Evolutionary conservation across 192 early-diverging fungal species (phyloP), one percentile per base, ranked within the genome.

Genomic region (Gaertneriomyces sp.): DNA sequence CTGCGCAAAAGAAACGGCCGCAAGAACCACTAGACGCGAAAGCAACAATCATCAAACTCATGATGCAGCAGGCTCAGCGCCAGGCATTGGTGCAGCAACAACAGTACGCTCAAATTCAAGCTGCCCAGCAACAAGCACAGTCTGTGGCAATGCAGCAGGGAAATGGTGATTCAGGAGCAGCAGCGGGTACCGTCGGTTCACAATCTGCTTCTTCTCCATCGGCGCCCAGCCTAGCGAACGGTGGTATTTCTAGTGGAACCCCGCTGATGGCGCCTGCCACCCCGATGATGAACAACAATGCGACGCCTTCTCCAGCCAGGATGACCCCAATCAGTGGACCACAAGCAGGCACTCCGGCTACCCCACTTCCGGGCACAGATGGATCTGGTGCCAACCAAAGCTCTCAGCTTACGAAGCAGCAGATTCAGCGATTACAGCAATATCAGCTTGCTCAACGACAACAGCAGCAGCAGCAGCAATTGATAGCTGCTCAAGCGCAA

Each of bases 51-150:
- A 66, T 74, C 42, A 69, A 69, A 63, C 47, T 57, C 11, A 74
- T 74, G 66, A 67, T 74, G 59, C 50, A 61, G 53, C 60, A 69
- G 44, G 65, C 72, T 20, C 61, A 61, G 38, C 72, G 55, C 10
- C 65, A 69, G 42, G 72, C 72, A 17, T 61, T 70, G 54, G 66
- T 64, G 46, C 33, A 47, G 39, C 65, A 70, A 67, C 65, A 69
- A 43, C 72, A 69, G 45, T 69, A 55, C 59, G 49, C 49, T 38
- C 68, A 69, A 42, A 56, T 62, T 40, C 68, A 65, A 58, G 41
- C 38, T 2, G 53, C 51, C 6, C 68, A 61, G 19, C 68, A 61
- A 53, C 20, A 16, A 12, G 54, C 54, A 39, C 14, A 55, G 11
- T 5, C 46, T 53, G 39, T 49, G 38, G 49, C 46, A 33, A 52